Base-by-base conservation (phyloP, 331 rosid genomes). In the Erythrophleum ivorense region DNA sequence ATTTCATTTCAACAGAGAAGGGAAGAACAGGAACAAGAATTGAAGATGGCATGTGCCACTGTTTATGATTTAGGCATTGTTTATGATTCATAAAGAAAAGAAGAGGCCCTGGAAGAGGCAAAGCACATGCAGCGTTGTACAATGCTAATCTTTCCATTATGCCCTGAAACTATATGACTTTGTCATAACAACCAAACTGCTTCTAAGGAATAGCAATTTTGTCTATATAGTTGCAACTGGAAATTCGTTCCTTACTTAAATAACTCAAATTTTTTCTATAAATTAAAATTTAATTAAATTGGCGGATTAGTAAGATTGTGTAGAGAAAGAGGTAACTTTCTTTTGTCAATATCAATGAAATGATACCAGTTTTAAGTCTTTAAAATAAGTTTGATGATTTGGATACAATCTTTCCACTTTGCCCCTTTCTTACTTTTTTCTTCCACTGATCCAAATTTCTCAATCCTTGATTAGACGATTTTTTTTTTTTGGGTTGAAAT, bases 41-140 rank as follows among this genome's bases (percentile, higher is more conserved):
- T 72, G 81, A 77, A 79, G 24, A 59, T 80, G 83, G 88, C 89
- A 88, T 88, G 93, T 91, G 85, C 88, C 73, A 75, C 15, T 87
- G 83, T 67, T 66, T 40, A 82, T 84, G 60, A 82, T 79, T 40
- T 72, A 67, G 52, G 81, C 50, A 69, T 78, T 15, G 24, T 85
- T 78, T 84, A 62, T 77, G 21, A 11, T 55, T 74, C 11, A 69
- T 64, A 59, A 5, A 72, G 58, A 79, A 58, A 68, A 70, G 43
- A 31, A 33, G 45, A 4, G n/a, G 68, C 31, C 43, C 71, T 31
- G 60, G 77, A 31, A 60, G 53, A 49, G 65, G 49, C 14, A 67
- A 59, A 73, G 49, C 88, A 82, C 80, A 80, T 82, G 85, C 24
- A 65, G 36, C 13, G 31, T 34, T 9, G 1, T 3, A 76, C 19